These are phyloP conservation scores for Leccinum obscurum DNA, from an alignment of 768 basidiomycete species.

Conservation along the genomic window DNA sequence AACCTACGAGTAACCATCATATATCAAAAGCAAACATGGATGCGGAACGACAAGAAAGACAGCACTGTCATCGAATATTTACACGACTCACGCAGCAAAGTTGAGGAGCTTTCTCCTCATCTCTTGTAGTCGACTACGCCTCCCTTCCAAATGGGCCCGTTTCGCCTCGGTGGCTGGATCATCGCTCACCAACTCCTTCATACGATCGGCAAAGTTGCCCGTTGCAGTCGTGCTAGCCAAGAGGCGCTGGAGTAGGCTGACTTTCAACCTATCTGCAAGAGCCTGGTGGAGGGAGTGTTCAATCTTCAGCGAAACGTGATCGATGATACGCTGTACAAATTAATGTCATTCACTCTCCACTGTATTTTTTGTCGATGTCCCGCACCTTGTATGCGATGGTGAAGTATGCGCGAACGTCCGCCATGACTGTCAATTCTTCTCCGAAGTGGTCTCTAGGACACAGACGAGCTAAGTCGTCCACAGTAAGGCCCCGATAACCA, in stretches of 20 bases:
- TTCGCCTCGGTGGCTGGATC: slow-evolving; percentile 38
- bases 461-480: slow-evolving; percentile 30
- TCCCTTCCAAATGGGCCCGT: slow-evolving; percentile 36
- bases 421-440: slow-evolving; percentile 52
- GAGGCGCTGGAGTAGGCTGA: slow-evolving; percentile 37
- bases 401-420: slow-evolving; percentile 56
- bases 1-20: too few relatives aligned
- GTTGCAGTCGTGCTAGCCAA: slow-evolving; percentile 19
- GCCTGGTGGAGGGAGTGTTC: slow-evolving; percentile 45
- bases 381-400: slow-evolving; percentile 54
- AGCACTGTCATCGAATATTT: too few relatives aligned
- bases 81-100: slow-evolving; percentile 21
- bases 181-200: slow-evolving; percentile 46
- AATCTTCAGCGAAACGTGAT: slow-evolving; percentile 51
- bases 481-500: slow-evolving; percentile 25
- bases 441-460: slow-evolving; percentile 30
- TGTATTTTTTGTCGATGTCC: neutral
- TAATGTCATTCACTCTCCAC: neutral
- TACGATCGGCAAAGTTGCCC: slow-evolving; percentile 29
- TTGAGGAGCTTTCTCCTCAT: too few relatives aligned
- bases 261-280: slow-evolving; percentile 37
- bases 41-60: too few relatives aligned
- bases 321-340: slow-evolving; percentile 49
- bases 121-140: slow-evolving; percentile 38
- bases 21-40: too few relatives aligned